Evolutionary conservation across 495 filamentous ascomycete genomes (phyloP), one percentile per base, ranked within the genome.

Genomic region (Podospora pseudocomata): DNA sequence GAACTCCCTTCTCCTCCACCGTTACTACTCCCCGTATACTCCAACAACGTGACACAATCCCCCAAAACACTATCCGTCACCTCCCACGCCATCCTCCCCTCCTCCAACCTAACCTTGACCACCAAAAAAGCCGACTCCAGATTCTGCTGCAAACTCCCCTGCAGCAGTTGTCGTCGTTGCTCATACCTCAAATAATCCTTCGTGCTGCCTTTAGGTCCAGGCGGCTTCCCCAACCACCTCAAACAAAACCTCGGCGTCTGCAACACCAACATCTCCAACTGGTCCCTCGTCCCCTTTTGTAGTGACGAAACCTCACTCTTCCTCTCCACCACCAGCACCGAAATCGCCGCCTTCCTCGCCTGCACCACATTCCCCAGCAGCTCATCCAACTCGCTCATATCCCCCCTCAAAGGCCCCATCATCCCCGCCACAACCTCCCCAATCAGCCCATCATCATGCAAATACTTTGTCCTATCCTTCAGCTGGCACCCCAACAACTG

Each of bases 341-440:
- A 78, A 69, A 89, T 84, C 0, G 86, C 83, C 19, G 86, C 75
- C 71, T 87, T 90, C 68, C 91, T 86, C 27, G 89, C 81, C 53
- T 79, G 81, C 28, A 86, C 88, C n/a, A 91, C 80, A 67, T 87
- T 88, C 16, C 83, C 77, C 16, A 93, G 74, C 1, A 94, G 79
- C 34, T 91, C 89, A 70, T 93, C 90, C n/a, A 94, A 75, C 65
- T 92, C 90, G 13, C 75, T 73, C 4, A 82, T 75, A 16, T 86
- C 88, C 1, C 91, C 91, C 66, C 87, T 85, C 16, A 92, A 73
- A 0, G 86, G 81, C n/a, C 87, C 80, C 63, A 82, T 80, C 32
- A 89, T 72, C 11, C 78, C 80, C 9, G 86, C 84, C 16, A 90
- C 66, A 0, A 89, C 82, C 59, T 81, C 76, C 4, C 78, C 76